Evolutionary conservation across 495 filamentous ascomycete genomes (phyloP).

Genomic region (Neurospora sp.): DNA sequence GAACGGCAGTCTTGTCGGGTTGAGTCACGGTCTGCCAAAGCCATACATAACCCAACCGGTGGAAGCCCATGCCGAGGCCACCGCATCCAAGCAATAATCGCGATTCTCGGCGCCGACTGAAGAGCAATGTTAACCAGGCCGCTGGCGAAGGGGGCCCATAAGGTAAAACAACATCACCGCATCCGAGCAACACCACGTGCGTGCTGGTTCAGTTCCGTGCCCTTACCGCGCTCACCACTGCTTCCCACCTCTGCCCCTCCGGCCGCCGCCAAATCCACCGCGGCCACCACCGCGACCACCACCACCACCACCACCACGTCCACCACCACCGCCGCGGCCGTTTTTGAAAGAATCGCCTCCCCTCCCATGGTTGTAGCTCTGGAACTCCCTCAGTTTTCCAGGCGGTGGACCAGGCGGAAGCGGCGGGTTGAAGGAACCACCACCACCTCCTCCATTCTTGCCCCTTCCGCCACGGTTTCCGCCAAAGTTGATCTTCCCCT

Average conservation of each 20-base stretch:
- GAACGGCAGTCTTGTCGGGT: background rate
- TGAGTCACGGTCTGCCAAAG: background rate
- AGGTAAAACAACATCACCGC: background rate
- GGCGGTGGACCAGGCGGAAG: conserved; percentile 15
- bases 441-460: background rate
- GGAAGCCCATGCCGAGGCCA: background rate
- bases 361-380: background rate
- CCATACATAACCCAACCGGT: background rate
- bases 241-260: background rate
- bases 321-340: background rate
- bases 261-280: background rate
- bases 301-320: background rate
- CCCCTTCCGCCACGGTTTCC: background rate
- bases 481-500: conserved; percentile 23
- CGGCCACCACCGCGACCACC: background rate
- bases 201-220: background rate
- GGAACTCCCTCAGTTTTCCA: background rate
- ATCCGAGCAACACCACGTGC: background rate
- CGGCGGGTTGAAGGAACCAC: conserved; percentile 3
- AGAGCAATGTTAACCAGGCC: background rate
- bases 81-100: background rate
- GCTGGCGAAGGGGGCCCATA: background rate
- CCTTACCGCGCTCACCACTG: background rate
- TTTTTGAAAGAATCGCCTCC: background rate
- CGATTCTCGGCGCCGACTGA: background rate